These are phyloP conservation scores for Hericium alpestre DNA, from an alignment of 768 basidiomycete species.

Conservation along the genomic window DNA sequence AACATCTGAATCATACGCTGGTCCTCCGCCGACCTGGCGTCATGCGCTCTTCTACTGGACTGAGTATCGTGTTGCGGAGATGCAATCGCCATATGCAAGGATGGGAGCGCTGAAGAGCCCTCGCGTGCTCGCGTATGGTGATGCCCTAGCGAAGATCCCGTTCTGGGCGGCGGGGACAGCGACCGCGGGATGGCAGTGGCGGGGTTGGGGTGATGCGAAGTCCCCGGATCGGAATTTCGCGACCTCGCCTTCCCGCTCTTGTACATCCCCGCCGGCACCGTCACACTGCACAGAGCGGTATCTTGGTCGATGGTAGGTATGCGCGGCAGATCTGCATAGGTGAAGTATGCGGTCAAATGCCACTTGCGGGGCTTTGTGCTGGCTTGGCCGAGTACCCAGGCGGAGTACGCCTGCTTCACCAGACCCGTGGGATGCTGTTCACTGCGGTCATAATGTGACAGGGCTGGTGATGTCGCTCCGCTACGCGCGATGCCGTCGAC, in stretches of 20 bases:
- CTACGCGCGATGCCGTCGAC: constrained; percentile 45
- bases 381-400: constrained; percentile 39
- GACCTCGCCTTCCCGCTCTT: constrained; percentile 31
- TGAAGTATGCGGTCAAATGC: constrained; percentile 47
- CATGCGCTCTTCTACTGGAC: constrained; percentile 20
- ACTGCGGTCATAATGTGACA: constrained; percentile 49
- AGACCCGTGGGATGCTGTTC: constrained; percentile 44
- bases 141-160: constrained; percentile 1
- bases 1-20: constrained; percentile 52
- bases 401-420: constrained; percentile 66
- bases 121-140: constrained; percentile 5
- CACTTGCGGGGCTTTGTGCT: constrained; percentile 46
- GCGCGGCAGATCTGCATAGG: constrained; percentile 26
- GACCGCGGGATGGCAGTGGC: neutral
- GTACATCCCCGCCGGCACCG: constrained; percentile 30
- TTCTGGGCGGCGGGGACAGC: constrained; percentile 2
- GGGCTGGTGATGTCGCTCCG: constrained; percentile 38
- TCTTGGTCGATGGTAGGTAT: constrained; percentile 31
- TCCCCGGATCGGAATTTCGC: constrained; percentile 23
- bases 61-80: constrained; percentile 18
- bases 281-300: constrained; percentile 22
- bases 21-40: constrained; percentile 41
- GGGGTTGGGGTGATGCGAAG: constrained; percentile 1
- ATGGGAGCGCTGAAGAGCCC: constrained; percentile 25
- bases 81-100: constrained; percentile 30